Percentiles rank a stretch among this genome's conserved stretches.
Conservation (phyloP, 176 grass and related monocot species). For the Carex pumila region DNA sequence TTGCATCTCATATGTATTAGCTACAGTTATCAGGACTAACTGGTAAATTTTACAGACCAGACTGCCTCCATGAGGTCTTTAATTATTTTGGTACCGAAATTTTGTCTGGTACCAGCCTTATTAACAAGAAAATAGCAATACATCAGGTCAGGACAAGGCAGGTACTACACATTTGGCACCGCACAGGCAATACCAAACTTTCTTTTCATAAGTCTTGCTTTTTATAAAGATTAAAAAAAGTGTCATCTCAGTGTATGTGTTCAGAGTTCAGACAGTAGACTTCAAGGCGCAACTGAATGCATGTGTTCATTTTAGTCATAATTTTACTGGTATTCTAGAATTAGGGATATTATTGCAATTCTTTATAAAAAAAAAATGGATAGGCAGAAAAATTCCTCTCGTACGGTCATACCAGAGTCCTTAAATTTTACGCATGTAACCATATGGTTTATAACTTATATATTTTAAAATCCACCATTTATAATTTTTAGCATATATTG, state of each 20-base stretch:
- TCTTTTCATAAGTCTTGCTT: background rate
- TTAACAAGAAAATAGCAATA: background rate
- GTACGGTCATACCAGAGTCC: background rate
- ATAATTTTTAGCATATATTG: background rate
- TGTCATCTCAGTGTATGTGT: background rate
- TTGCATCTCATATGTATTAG: background rate
- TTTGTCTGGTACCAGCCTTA: background rate
- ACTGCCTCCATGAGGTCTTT: too few relatives aligned
- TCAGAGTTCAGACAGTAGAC: background rate
- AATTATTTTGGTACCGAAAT: background rate
- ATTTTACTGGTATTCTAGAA: background rate
- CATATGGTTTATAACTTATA: background rate
- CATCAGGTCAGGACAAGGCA: background rate
- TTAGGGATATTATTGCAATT: background rate
- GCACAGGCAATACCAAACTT: background rate
- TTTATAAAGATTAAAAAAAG: background rate
- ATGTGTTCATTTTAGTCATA: background rate
- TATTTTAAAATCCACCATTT: background rate
- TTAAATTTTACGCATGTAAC: background rate
- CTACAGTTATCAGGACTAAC: background rate
- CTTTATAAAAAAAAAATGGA: background rate
- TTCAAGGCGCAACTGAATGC: background rate
- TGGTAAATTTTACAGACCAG: background rate
- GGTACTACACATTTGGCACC: background rate
- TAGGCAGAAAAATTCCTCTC: background rate